Base-by-base conservation (phyloP, 148 eudicot genomes). In the Rhododendron henanense region DNA sequence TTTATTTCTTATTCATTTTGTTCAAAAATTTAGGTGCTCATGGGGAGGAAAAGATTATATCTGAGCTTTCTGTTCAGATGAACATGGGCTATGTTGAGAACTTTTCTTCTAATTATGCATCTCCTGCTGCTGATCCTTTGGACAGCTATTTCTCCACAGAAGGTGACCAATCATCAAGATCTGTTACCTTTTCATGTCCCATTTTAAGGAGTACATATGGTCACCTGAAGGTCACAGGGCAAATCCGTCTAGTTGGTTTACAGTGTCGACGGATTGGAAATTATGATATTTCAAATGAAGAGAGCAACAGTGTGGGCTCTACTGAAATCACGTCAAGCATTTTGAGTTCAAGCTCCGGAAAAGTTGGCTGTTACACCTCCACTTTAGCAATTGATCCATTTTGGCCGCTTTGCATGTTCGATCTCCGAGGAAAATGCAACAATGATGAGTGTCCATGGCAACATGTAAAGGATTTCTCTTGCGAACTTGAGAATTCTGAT, bases 391-490 rank as follows among this genome's bases (percentile, higher is more conserved):
- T 94, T 45, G 90, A 94, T 89, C 94, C 95, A 31, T 85, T 90
- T 73, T 91, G 93, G 94, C 93, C 98, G 63, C 91, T 94, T 81
- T 94, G 98, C 89, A 90, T 93, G 91, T 92, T 88, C 86, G 98
- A 94, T 88, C 94, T 94, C 82, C 92, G 94, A 67, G 95, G 95
- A 47, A 92, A 90, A 90, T 94, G 98, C 89, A 93, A 94, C 87
- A 84, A 94, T 83, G 93, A 92, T 85, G 94, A 94, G 87, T 94
- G 98, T 87, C 86, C 92, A 84, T 91, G 91, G 93, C 98, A 94
- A 89, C 98, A 94, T 89, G 78, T 84, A 44, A 88, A 86, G 85
- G 92, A 94, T 77, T 86, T 85, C 81, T 80, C 93, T 78, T 59
- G 53, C 37, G 78, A 51, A 73, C 89, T 83, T 85, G 88, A 73